Percentiles rank a stretch among this genome's conserved stretches.
These are phyloP conservation scores for Xylaria cubensis DNA, from an alignment of 495 filamentous ascomycete species.

Conservation along the genomic window DNA sequence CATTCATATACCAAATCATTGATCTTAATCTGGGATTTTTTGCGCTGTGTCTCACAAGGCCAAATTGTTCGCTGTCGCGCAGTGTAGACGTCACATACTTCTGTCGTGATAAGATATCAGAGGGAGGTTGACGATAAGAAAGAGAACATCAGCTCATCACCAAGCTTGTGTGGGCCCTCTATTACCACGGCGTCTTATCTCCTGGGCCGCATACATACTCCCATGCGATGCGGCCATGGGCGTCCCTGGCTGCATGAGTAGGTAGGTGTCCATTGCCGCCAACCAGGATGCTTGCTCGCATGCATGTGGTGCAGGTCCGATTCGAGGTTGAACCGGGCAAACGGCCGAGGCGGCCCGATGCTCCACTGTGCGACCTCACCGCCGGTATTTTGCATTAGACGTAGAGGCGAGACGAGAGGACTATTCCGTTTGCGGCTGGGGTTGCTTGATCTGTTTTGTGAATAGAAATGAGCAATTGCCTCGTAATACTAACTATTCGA, in stretches of 20 bases:
- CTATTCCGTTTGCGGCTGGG: no score
- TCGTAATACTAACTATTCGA: no score
- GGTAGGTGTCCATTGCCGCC: neutral
- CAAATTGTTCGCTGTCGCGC: no score
- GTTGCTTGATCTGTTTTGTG: no score
- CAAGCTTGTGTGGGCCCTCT: neutral
- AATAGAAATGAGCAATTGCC: no score
- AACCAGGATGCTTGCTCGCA: slow-evolving; percentile 11
- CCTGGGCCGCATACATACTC: slow-evolving; percentile 18
- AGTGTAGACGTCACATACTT: no score
- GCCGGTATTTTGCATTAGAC: neutral
- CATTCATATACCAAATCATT: neutral
- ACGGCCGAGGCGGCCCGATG: slow-evolving; percentile 17
- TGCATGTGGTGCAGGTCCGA: neutral
- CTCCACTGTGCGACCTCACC: neutral
- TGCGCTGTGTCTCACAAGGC: no score
- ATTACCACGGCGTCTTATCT: neutral
- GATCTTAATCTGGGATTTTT: neutral
- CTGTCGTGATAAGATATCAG: neutral
- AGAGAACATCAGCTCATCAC: neutral
- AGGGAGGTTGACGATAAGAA: neutral
- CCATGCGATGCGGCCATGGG: neutral
- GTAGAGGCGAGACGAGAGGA: no score
- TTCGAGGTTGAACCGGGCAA: slow-evolving; percentile 10
- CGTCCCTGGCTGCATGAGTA: slow-evolving; percentile 11